Evolutionary conservation across 2,329 filamentous ascomycete genomes (phyloP), one percentile per base, ranked within the genome.

Genomic region (Aspergillus hortae): DNA sequence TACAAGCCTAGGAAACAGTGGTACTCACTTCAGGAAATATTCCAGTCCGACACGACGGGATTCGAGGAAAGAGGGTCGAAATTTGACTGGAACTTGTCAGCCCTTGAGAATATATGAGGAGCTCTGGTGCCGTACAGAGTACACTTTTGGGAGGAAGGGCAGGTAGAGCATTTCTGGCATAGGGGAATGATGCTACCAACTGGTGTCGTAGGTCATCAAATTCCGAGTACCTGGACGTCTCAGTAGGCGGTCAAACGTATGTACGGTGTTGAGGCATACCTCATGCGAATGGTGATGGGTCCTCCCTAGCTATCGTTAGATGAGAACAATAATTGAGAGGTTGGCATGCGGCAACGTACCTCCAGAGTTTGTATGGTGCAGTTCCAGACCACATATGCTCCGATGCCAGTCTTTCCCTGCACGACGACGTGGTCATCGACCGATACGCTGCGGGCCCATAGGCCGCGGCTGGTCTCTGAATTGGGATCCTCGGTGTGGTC

Each of bases 321-420:
- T 52, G 11, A 56, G 21, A 48, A 48, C 40, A 4, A 11, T 21
- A 46, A 14, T 14, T n/a, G n/a, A 23, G 14, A 46, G 27, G 10
- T 7, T 10, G 44, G 15, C 10, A 38, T 23, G 23, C 23, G 44
- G 19, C 15, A 33, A 15, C 84, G 69, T 68, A 92, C 90, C 70
- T 85, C 87, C 46, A 97, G 75, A 3, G 91, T 96, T 69, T 94
- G 86, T 42, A 99, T 89, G 44, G 81, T 84, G 64, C 94, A 91
- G 67, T 90, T 94, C 89, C 90, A 99, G 6, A 96, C 91, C 1
- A 96, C 90, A 74, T 97, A 99, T 2, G 92, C 89, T n/a, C 92
- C 92, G 44, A 86, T 74, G 5, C 80, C 80, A 4, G 79, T 75
- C 47, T 75, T 79, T 7, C 82, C 84, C 55, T 78, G 77, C 27